Evolutionary conservation across 1,284 basidiomycete species (phyloP).

Genomic region (Vanrija sp.): DNA sequence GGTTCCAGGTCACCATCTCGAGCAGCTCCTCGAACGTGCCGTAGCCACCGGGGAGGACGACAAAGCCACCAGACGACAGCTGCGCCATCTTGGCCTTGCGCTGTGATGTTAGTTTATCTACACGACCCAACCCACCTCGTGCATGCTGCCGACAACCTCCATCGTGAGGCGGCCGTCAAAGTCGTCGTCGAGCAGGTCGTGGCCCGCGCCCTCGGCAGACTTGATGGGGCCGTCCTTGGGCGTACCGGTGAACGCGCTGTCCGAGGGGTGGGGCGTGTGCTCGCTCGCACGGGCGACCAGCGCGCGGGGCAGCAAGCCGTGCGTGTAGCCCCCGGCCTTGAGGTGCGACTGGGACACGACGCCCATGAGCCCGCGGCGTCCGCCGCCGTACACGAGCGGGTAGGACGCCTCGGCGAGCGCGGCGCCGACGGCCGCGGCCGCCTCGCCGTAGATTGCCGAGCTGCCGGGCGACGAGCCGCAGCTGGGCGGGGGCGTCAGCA

Average conservation of each 20-base stretch:
- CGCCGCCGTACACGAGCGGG: constrained; percentile 82
- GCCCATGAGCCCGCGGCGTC: constrained; percentile 80
- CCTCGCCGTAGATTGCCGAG: constrained; percentile 58
- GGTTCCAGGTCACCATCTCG: constrained; percentile 81
- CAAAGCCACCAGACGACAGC: constrained; percentile 65
- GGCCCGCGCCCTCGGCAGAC: constrained; percentile 37
- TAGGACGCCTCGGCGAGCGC: constrained; percentile 64
- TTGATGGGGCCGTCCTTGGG: constrained; percentile 5
- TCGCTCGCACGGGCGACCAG: constrained; percentile 39
- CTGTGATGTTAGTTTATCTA: constrained; percentile 10
- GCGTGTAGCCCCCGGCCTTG: constrained; percentile 65
- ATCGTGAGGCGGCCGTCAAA: constrained; percentile 36
- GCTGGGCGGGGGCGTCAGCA: constrained; percentile 19
- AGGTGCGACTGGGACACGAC: constrained; percentile 67
- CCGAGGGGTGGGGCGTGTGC: constrained; percentile 22
- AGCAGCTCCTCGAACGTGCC: constrained; percentile 91
- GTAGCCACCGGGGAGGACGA: constrained; percentile 83
- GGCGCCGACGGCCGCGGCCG: constrained; percentile 71
- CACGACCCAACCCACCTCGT: constrained; percentile 54
- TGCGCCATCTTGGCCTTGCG: constrained; percentile 84
- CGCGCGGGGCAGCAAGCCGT: constrained; percentile 75
- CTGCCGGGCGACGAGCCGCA: constrained; percentile 71
- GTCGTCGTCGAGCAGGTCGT: constrained; percentile 49
- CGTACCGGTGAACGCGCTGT: background rate
- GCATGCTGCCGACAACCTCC: constrained; percentile 76